Base-by-base conservation (phyloP, 2,329 filamentous ascomycete genomes). In the Dendrostoma leiphaemia region DNA sequence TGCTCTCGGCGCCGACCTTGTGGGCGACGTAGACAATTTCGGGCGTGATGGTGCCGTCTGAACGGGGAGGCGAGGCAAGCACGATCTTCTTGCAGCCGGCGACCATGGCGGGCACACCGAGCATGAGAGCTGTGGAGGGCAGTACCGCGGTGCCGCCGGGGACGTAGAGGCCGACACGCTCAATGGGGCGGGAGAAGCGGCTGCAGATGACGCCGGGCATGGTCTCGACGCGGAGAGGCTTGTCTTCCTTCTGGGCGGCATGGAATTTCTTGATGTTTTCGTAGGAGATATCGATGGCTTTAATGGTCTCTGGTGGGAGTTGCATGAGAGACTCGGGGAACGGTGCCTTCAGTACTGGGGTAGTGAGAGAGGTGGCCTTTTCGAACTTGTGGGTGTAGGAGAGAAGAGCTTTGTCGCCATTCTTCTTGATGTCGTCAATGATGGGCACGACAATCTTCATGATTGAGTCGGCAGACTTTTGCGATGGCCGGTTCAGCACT, bases 301-400 rank as follows among this genome's bases (percentile, higher is more conserved):
- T 81, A 62, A 89, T 90, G 0, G 91, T 96, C 70, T 96, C 92
- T 1, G 83, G 79, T 1, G 89, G 75, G 15, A 99, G 79, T 59
- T 91, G 79, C 94, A 99, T 97, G 41, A 97, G 77, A 56, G 86
- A 83, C 61, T 86, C 74, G 1, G 91, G 86, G 77, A 96, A 99
- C 0, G 94, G 94, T 1, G 94, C 93, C 65, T 85, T 88, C 59
- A 99, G 78, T 13, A 99, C 91, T 0, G 93, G 91, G 1, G 91
- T 93, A 13, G 84, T 94, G 56, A 99, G 78, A 3, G 90, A 93
- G 1, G 90, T 96, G 1, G 93, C 94, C 75, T 93, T 96, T 69
- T 99, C 94, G 63, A 99, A 99, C 71, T 95, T 96, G 81, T 97
- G 92, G 1, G 94, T 97, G 71, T 96, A 97, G 48, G 89, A 88